Percentiles rank a stretch among this genome's conserved stretches.
Conservation (phyloP, 495 filamentous ascomycete genomes). For the Parathielavia appendiculata region DNA sequence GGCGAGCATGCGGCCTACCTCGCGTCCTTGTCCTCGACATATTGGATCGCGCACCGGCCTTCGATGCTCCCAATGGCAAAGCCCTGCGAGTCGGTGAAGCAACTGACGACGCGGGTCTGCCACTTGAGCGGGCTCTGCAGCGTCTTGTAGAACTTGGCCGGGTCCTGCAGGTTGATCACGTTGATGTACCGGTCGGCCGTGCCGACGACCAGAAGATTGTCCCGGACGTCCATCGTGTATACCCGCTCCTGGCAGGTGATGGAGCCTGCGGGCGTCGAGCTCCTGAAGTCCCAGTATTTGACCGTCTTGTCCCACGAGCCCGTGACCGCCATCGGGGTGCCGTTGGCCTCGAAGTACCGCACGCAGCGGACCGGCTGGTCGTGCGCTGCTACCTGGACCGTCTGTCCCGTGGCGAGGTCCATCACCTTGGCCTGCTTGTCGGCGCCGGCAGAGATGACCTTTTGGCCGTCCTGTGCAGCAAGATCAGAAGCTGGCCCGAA, state of each 20-base stretch:
- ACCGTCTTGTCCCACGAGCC: conserved; percentile 95
- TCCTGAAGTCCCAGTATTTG: conserved; percentile 90
- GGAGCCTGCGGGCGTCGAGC: conserved; percentile 52
- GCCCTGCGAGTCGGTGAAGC: conserved; percentile 80
- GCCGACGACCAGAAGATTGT: conserved; percentile 78
- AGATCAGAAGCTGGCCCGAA: neutral
- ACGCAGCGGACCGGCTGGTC: conserved; percentile 74
- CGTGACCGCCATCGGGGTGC: conserved; percentile 67
- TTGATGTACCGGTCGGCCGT: conserved; percentile 92
- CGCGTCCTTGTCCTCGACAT: conserved; percentile 82
- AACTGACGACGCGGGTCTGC: conserved; percentile 89
- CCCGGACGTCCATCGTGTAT: conserved; percentile 82
- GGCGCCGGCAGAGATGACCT: conserved; percentile 76
- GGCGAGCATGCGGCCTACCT: conserved; percentile 39
- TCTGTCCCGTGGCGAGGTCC: conserved; percentile 58
- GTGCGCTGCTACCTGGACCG: conserved; percentile 64
- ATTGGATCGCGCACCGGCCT: conserved; percentile 86
- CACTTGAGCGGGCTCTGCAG: conserved; percentile 85
- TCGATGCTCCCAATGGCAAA: conserved; percentile 90
- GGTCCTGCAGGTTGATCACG: conserved; percentile 79
- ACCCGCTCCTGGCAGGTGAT: conserved; percentile 74
- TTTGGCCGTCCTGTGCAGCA: conserved; percentile 49
- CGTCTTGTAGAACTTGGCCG: conserved; percentile 79
- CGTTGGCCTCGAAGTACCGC: conserved; percentile 63
- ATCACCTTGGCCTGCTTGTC: conserved; percentile 79